Evolutionary conservation across 1,139 yeast species (phyloP).

Genomic region (Wickerhamomyces sp.): DNA sequence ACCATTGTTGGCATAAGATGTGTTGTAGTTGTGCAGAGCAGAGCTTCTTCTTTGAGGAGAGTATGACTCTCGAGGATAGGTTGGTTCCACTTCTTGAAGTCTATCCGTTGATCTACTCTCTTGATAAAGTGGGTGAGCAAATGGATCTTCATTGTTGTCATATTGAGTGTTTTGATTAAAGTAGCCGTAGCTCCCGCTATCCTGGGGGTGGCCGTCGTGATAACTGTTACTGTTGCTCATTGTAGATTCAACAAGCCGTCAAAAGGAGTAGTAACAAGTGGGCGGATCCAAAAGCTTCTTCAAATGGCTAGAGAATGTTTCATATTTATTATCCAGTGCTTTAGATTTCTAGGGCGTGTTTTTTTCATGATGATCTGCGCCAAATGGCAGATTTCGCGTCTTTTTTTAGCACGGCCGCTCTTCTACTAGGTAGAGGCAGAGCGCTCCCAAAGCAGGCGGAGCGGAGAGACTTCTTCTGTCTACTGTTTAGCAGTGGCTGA

Average conservation of each 20-base stretch:
- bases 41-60: slow-evolving; percentile 13
- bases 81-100: slow-evolving; percentile 10
- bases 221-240: neutral
- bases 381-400: neutral
- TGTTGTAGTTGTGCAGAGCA: slow-evolving; percentile 3
- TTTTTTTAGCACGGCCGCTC: neutral
- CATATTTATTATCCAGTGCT: neutral
- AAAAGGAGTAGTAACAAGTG: neutral
- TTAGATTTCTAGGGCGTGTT: neutral
- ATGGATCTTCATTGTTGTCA: neutral
- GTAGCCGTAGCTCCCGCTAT: neutral
- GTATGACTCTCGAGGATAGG: slow-evolving; percentile 9
- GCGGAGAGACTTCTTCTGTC: no score
- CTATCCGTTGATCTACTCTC: slow-evolving; percentile 11
- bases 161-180: neutral
- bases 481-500: no score
- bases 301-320: neutral
- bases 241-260: neutral
- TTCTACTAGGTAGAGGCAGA: no score
- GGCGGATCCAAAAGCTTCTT: neutral
- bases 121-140: neutral
- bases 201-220: neutral
- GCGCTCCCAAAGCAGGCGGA: no score
- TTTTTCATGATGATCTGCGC: neutral
- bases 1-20: neutral